Conservation (phyloP, 129 eudicot genomes). For the Heracleum sosnowskyi region DNA sequence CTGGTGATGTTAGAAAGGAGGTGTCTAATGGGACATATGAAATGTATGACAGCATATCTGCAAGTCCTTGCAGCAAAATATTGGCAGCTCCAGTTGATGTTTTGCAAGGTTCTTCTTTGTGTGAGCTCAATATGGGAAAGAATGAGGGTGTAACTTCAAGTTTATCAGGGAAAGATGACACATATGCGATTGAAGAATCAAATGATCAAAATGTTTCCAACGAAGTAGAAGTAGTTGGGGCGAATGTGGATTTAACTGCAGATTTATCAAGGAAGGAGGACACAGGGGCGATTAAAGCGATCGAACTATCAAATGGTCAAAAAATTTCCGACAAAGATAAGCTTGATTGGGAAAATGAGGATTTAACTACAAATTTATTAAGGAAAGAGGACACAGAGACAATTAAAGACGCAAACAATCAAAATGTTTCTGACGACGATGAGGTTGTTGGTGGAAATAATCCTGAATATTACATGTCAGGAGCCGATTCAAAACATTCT, state of each 20-base stretch:
- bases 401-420: conserved; percentile 2
- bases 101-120: conserved; percentile 13
- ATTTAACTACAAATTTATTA: conserved; percentile 19
- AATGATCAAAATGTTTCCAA: conserved; percentile 12
- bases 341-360: conserved; percentile 31
- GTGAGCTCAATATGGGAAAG: conserved; percentile 16
- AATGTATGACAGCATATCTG: not conserved
- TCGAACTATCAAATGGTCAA: conserved; percentile 13
- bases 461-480: conserved; percentile 21
- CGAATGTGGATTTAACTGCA: conserved; percentile 29
- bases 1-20: not conserved
- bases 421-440: conserved; percentile 14
- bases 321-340: conserved; percentile 14
- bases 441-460: conserved; percentile 29
- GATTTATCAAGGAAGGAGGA: conserved; percentile 24
- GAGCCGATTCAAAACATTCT: conserved; percentile 15
- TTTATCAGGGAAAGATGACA: conserved; percentile 24
- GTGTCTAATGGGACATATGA: not conserved
- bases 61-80: not conserved
- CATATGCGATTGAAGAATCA: conserved; percentile 18
- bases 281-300: conserved; percentile 19
- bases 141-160: conserved; percentile 23
- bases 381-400: conserved; percentile 24
- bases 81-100: not conserved
- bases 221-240: conserved; percentile 27